These are phyloP conservation scores for Pseudopithomyces chartarum DNA, from an alignment of 2,329 filamentous ascomycete genomes.

Conservation along the genomic window DNA sequence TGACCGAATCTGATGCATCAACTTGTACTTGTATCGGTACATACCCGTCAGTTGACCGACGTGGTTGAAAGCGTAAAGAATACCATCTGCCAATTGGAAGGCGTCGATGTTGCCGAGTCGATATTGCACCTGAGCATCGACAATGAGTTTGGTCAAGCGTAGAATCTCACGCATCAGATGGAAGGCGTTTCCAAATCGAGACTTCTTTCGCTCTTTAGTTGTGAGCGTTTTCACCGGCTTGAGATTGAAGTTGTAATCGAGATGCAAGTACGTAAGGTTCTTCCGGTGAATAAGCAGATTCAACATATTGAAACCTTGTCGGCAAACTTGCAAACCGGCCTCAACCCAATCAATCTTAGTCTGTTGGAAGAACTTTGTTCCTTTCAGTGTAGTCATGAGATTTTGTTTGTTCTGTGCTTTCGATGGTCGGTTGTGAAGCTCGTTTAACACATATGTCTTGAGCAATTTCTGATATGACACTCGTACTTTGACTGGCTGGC, in stretches of 20 bases:
- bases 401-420: conserved; percentile 97
- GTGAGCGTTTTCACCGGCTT: conserved; percentile 99
- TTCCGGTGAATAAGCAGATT: conserved; percentile 97
- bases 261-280: conserved; percentile 96
- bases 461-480: conserved; percentile 98
- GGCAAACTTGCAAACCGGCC: conserved; percentile 95
- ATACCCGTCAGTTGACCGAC: conserved; percentile 98
- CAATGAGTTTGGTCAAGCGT: conserved; percentile 93
- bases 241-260: conserved; percentile 99
- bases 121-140: conserved; percentile 98
- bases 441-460: conserved; percentile 95
- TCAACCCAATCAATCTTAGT: conserved; percentile 99
- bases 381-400: conserved; percentile 84
- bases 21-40: conserved; percentile 99
- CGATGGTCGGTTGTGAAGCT: conserved; percentile 92
- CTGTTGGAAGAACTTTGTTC: conserved; percentile 99
- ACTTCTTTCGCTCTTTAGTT: conserved; percentile 99
- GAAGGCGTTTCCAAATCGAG: conserved; percentile 97
- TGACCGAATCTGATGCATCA: conserved; percentile 99
- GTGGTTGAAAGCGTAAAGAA: conserved; percentile 99
- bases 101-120: conserved; percentile 97
- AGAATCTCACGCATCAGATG: conserved; percentile 98
- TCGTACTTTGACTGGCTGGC: conserved; percentile 93
- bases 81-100: conserved; percentile 97
- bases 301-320: conserved; percentile 99